Base-by-base conservation (phyloP, 169 alveolate genomes). In the Eimeria maxima region DNA sequence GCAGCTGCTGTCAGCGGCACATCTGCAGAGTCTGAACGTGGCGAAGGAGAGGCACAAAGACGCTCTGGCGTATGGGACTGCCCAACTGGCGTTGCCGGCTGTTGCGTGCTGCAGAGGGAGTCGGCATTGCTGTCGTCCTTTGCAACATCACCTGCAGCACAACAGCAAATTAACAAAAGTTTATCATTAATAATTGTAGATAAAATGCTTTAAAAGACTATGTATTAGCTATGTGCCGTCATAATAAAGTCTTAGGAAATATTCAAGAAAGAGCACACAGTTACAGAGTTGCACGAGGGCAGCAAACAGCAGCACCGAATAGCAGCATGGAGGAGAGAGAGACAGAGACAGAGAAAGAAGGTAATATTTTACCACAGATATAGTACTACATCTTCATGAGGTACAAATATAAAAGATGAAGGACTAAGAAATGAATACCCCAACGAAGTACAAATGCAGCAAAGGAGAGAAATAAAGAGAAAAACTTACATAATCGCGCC, bases 21-120 rank as follows among this genome's bases (percentile, higher is more conserved):
- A 11, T 33, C 90, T 13, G 71, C 90, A 8, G 69, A 29, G 45
- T 80, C 90, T 14, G 90, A 80, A 16, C 69, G 90, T 14, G 45
- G 45, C 22, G 90, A 80, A 60, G 90, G 90, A 42, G 90, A 80
- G 44, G 87, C 87, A 45, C 55, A 74, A 11, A 69, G 45, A n/a
- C 93, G 55, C 80, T 86, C 93, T 14, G 93, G 93, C 0, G 76
- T 86, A 14, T 24, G 57, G 11, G 93, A n/a, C 57, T 86, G 93
- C 18, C 81, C 63, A n/a, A 38, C 63, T 3, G 93, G 81, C 14
- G 93, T 63, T 33, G 76, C 80, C n/a, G 93, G 93, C 80, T 81
- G 90, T n/a, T 50, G 90, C 50, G 90, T 81, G 90, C 90, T 81
- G 90, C 90, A 81, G 18, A 81, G 90, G 24, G 90, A 81, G 71